Evolutionary conservation across 768 basidiomycete species (phyloP), one percentile per base, ranked within the genome.

Genomic region (Hygrophorus russula): DNA sequence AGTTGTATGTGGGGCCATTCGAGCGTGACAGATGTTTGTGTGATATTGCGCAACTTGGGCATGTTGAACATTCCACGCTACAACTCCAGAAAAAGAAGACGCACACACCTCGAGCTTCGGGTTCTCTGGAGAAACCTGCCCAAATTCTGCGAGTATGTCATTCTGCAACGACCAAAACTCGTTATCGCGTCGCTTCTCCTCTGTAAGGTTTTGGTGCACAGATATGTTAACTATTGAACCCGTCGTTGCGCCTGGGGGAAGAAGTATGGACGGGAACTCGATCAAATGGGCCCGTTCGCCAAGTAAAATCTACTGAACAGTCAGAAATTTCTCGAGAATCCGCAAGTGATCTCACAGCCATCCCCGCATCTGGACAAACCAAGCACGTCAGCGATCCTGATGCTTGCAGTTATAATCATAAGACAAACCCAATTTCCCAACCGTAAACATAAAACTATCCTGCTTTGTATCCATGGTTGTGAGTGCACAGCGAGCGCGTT

Each of bases 201-300:
- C 92, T 0, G 69, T 57, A 27, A 77, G 62, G 57, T 99, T 96
- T 50, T 91, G 83, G 56, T 88, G 77, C 11, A 98, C 93, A 2
- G 92, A 80, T 60, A 98, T 98, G 59, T 91, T 96, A 53, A 99
- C 89, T 51, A 99, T 97, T 14, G 91, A 96, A 4, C 96, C 96
- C 0, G 93, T 79, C 7, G 84, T 80, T 1, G 90, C 82, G 11
- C 93, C 93, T 0, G 92, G 87, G 1, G 96, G 96, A 5, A 98
- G 69, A 1, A 98, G 75, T 31, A 99, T 72, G 0, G 96, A 98
- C 1, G 96, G 96, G 60, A 98, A 99, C 62, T 99, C 94, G 53
- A 99, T 94, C 29, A 98, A 73, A 56, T 98, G 94, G 13, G 93
- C 93, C 34, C 90, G 77, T 59, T 89, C 90, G 12, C 94, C 92